These are phyloP conservation scores for Paraphaeosphaeria sporulosa DNA, from an alignment of 2,329 filamentous ascomycete genomes.

Conservation along the genomic window DNA sequence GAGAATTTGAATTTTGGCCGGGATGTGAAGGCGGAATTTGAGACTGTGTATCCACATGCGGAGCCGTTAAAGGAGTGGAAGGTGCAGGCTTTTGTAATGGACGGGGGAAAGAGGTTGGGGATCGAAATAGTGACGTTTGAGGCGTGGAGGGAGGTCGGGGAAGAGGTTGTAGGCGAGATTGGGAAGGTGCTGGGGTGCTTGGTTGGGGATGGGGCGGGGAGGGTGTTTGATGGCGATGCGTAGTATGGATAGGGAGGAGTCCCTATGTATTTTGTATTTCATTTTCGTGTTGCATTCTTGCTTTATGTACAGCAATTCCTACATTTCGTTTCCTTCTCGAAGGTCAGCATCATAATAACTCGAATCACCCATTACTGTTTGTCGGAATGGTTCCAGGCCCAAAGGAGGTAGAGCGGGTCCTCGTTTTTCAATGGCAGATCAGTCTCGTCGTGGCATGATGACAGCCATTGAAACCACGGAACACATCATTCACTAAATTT, in stretches of 20 bases:
- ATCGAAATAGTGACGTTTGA: constrained; percentile 68
- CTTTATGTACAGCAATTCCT: too few species aligned
- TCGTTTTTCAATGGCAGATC: too few species aligned
- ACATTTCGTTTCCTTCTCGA: too few species aligned
- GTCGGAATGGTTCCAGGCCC: too few species aligned
- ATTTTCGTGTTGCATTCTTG: too few species aligned
- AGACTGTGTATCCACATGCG: constrained; percentile 63
- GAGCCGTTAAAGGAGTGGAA: constrained; percentile 59
- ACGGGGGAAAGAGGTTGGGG: constrained; percentile 59
- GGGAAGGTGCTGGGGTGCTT: constrained; percentile 36
- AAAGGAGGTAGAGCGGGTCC: too few species aligned
- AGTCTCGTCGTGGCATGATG: too few species aligned
- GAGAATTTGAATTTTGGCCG: constrained; percentile 59
- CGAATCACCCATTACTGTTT: too few species aligned
- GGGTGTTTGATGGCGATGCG: constrained; percentile 24
- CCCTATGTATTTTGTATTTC: background rate
- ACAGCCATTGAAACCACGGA: too few species aligned
- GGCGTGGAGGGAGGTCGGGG: constrained; percentile 62
- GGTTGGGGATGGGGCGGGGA: constrained; percentile 28
- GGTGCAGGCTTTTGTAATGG: constrained; percentile 64
- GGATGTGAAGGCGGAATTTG: constrained; percentile 50
- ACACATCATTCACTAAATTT: too few species aligned
- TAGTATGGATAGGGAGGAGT: background rate
- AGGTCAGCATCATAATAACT: too few species aligned
- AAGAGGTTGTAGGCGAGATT: constrained; percentile 57